phyloP scores from a whole-genome alignment of 164 flowering plant genomes.

The Euptelea pleiosperma region DNA sequence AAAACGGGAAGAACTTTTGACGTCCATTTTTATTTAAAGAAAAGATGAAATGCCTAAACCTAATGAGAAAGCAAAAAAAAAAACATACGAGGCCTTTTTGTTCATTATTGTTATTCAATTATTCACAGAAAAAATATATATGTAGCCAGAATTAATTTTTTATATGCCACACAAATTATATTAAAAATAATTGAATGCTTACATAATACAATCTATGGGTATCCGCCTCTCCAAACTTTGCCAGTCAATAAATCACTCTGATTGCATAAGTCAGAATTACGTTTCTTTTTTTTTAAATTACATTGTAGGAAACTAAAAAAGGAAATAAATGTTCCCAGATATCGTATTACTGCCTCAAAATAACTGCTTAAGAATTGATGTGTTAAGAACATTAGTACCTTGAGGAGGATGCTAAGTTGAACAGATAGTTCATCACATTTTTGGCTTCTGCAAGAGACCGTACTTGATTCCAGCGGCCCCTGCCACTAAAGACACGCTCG shows the following conservation, averaged over 20 bases:
- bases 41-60: not conserved
- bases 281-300: too few species aligned
- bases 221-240: too few species aligned
- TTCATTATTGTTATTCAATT: too few species aligned
- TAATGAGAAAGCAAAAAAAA: not conserved
- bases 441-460: slow-evolving; percentile 94
- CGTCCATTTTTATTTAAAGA: not conserved
- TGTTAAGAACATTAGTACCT: slow-evolving; percentile 42
- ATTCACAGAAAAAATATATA: too few species aligned
- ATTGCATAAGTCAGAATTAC: not conserved
- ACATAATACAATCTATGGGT: not conserved
- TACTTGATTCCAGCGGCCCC: slow-evolving; percentile 96
- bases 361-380: not conserved
- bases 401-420: slow-evolving; percentile 76
- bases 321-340: too few species aligned
- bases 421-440: slow-evolving; percentile 73
- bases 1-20: not conserved
- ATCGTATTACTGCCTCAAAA: too few species aligned
- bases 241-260: slow-evolving; percentile 1
- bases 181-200: too few species aligned
- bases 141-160: too few species aligned
- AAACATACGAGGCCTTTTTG: too few species aligned
- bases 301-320: too few species aligned
- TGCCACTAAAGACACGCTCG: slow-evolving; percentile 76
- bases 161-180: too few species aligned